These are phyloP conservation scores for Oenanthe javanica DNA, from an alignment of 140 eudicot genomes.

Conservation along the genomic window DNA sequence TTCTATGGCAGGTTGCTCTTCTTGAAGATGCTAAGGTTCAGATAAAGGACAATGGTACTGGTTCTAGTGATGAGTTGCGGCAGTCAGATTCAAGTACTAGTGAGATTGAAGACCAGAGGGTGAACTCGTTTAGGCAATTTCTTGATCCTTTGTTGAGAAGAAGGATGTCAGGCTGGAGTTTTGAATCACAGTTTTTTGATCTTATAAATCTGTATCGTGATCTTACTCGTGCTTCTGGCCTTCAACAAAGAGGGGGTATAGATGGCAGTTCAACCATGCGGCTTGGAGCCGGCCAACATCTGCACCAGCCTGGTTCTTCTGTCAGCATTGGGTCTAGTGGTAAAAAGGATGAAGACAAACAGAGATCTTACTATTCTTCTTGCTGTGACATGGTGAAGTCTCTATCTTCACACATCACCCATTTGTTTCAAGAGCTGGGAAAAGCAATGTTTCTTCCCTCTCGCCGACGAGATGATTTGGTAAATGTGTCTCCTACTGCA, in stretches of 20 bases:
- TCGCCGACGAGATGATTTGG: conserved; percentile 79
- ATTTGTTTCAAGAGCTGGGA: conserved; percentile 96
- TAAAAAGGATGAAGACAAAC: conserved; percentile 53
- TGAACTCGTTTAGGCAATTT: conserved; percentile 77
- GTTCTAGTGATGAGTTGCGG: conserved; percentile 34
- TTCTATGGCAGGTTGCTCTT: conserved; percentile 89
- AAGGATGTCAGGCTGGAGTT: conserved; percentile 90
- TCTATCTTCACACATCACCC: conserved; percentile 69
- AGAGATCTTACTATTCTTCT: conserved; percentile 62
- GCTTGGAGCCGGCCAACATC: conserved; percentile 44
- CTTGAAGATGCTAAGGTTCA: conserved; percentile 76
- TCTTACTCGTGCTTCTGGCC: conserved; percentile 69
- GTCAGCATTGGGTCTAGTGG: conserved; percentile 31
- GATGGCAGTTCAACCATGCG: conserved; percentile 29
- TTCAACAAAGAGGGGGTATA: conserved; percentile 33
- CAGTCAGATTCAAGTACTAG: conserved; percentile 30
- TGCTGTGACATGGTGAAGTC: conserved; percentile 84
- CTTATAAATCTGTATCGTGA: conserved; percentile 74
- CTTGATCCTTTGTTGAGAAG: conserved; percentile 87
- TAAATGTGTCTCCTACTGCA: conserved; percentile 67
- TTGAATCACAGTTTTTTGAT: conserved; percentile 88
- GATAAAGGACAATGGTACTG: conserved; percentile 34
- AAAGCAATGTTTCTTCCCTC: conserved; percentile 88
- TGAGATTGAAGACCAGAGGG: conserved; percentile 77
- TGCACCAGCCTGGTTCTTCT: conserved; percentile 38